Evolutionary conservation across 257 asterid genomes (phyloP), one percentile per base, ranked within the genome.

Genomic region (Solanum neorickii): DNA sequence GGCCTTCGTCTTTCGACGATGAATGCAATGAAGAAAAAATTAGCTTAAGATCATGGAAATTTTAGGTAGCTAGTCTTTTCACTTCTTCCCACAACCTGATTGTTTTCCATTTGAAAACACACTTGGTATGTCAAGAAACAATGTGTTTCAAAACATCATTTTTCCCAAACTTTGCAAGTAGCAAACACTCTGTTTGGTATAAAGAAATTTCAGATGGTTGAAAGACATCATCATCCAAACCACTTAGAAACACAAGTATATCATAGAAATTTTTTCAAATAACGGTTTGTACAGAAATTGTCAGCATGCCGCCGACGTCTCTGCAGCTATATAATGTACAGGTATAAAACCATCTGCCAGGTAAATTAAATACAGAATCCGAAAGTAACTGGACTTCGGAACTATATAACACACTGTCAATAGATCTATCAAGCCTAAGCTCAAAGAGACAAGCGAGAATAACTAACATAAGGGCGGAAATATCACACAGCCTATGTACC

Each of bases 21-120:
- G 14, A 25, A 46, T 29, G 25, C 47, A 68, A 52, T 80, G 86
- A 84, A 29, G 86, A 89, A 88, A 73, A 91, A 88, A 73, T 10
- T 29, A 29, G 44, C 20, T 80, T 80, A 80, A 47, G 20, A 80
- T 47, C 6, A 29, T 47, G 85, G 85, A 47, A 49, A 80, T 80
- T 80, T 80, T 80, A 29, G 42, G 25, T 56, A 56, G 65, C 65
- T 56, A 7, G 25, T 56, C 65, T 18, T 56, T 56, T 56, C 12
- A 56, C 65, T 20, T 56, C 65, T 56, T 56, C 65, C 65, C 65
- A 56, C 65, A 56, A 7, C 65, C 65, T 56, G 65, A 56, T 56
- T 56, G 20, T 56, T 56, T 7, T 18, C 20, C 35, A 33, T 33
- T 33, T 56, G 25, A 52, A 52, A 47, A 52, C 18, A 52, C 62